Evolutionary conservation across 441 rosid species (phyloP), one percentile per base, ranked within the genome.

Genomic region (Codiaeum variegatum): DNA sequence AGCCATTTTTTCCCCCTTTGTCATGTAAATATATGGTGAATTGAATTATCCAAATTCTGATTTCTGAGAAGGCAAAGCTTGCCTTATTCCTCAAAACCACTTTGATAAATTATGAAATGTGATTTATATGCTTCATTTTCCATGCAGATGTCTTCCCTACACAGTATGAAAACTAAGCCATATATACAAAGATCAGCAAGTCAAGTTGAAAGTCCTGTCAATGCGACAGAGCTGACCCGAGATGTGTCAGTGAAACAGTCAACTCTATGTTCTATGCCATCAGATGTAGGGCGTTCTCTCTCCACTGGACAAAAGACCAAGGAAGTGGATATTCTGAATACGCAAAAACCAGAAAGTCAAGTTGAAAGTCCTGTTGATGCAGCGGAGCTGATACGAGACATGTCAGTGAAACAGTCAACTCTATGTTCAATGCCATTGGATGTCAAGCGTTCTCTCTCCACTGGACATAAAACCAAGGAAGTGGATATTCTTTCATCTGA

Each of bases 141-240:
- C 23, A 23, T 72, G 80, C 76, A 89, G 91, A 76, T 67, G 77
- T 75, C 90, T 60, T 71, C 85, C 3, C 11, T 75, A 6, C 54
- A 54, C 65, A 67, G 73, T 52, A 69, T 36, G 77, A 79, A 71
- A 74, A 69, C 49, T 49, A 83, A 79, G 71, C 71, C 70, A 8
- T 55, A 61, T 63, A 29, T 58, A 2, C 75, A 73, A 64, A 74
- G 73, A 36, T 61, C 70, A 9, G 79, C 72, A 21, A 66, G 36
- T 38, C 78, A 31, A 66, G 67, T 66, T n/a, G 79, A 74, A 21
- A 62, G 36, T 38, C 78, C 28, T 59, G 67, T 66, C 18, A 78
- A 69, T 38, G 68, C 72, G 44, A 77, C 74, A 31, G 80, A 83
- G 63, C 73, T 74, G 70, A 75, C 58, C 49, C 76, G 2, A 64